Conservation (phyloP, 1,284 basidiomycete species). For the Acaromyces ingoldii region DNA sequence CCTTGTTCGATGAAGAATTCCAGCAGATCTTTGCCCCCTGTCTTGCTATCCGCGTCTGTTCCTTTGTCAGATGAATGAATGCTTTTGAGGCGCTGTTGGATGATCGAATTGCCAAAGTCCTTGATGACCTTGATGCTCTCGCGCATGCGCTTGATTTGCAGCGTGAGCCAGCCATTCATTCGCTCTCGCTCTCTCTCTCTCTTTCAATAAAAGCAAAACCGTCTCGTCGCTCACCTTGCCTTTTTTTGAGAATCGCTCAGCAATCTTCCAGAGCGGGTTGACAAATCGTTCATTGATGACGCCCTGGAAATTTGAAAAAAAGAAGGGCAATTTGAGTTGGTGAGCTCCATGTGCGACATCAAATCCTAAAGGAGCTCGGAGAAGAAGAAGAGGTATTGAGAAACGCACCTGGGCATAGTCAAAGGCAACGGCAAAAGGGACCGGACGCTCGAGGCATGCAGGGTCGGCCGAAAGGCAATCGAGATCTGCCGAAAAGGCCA, state of each 20-base stretch:
- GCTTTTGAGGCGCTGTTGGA: slow-evolving; percentile 27
- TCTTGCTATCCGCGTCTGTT: slow-evolving; percentile 4
- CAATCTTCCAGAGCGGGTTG: slow-evolving; percentile 22
- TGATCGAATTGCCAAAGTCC: slow-evolving; percentile 37
- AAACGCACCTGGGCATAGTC: too few relatives aligned
- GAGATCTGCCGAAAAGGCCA: slow-evolving; percentile 22
- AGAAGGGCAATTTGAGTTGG: too few relatives aligned
- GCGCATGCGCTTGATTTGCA: slow-evolving; percentile 21
- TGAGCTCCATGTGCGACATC: too few relatives aligned
- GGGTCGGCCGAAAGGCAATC: slow-evolving; percentile 23
- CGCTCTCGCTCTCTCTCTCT: too few relatives aligned
- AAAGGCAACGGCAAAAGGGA: slow-evolving; percentile 46
- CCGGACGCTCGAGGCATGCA: slow-evolving; percentile 27
- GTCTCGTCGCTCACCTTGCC: too few relatives aligned
- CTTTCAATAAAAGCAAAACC: too few relatives aligned
- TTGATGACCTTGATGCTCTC: slow-evolving; percentile 31
- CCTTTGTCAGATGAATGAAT: neutral
- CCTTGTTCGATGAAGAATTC: slow-evolving; percentile 40
- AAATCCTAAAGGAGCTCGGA: too few relatives aligned
- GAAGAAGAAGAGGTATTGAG: too few relatives aligned
- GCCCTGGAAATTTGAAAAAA: too few relatives aligned
- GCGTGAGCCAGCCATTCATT: too few relatives aligned
- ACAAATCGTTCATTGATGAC: slow-evolving; percentile 37
- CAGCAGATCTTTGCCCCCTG: slow-evolving; percentile 39
- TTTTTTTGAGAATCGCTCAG: slow-evolving; percentile 20